Conservation (phyloP, 2,329 filamentous ascomycete genomes). For the Fusarium albidum region DNA sequence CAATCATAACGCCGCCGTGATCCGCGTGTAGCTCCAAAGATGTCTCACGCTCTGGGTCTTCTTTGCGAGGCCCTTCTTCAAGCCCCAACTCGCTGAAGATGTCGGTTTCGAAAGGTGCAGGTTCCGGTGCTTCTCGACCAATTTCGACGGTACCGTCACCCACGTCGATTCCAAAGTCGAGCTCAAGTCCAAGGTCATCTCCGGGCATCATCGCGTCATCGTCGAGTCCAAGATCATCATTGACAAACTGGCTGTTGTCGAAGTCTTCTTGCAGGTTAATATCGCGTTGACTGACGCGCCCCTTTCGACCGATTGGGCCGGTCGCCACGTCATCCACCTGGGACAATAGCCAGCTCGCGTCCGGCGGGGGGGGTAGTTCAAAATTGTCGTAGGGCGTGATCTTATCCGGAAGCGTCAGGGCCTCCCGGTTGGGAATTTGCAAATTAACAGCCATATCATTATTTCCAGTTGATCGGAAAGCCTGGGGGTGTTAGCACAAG, state of each 20-base stretch:
- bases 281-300: slow-evolving; percentile 66
- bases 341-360: slow-evolving; percentile 84
- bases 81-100: slow-evolving; percentile 37
- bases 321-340: slow-evolving; percentile 72
- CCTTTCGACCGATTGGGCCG: slow-evolving; percentile 62
- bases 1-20: slow-evolving; percentile 65
- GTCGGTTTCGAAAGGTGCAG: slow-evolving; percentile 70
- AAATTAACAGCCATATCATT: slow-evolving; percentile 91
- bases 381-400: slow-evolving; percentile 90
- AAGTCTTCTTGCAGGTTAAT: slow-evolving; percentile 76
- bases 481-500: slow-evolving; percentile 63
- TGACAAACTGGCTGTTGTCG: slow-evolving; percentile 81
- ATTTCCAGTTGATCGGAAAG: slow-evolving; percentile 92
- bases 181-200: slow-evolving; percentile 75
- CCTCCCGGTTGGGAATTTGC: slow-evolving; percentile 82
- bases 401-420: slow-evolving; percentile 87
- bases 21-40: slow-evolving; percentile 63
- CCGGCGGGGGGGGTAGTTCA: slow-evolving; percentile 81
- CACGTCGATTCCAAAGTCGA: slow-evolving; percentile 79
- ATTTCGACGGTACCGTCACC: slow-evolving; percentile 82
- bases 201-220: slow-evolving; percentile 65
- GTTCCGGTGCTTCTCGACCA: slow-evolving; percentile 82
- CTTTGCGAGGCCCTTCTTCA: slow-evolving; percentile 62
- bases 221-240: slow-evolving; percentile 68
- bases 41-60: slow-evolving; percentile 62